phyloP scores from a whole-genome alignment of 140 eudicot species.

The Stevia rebaudiana region DNA sequence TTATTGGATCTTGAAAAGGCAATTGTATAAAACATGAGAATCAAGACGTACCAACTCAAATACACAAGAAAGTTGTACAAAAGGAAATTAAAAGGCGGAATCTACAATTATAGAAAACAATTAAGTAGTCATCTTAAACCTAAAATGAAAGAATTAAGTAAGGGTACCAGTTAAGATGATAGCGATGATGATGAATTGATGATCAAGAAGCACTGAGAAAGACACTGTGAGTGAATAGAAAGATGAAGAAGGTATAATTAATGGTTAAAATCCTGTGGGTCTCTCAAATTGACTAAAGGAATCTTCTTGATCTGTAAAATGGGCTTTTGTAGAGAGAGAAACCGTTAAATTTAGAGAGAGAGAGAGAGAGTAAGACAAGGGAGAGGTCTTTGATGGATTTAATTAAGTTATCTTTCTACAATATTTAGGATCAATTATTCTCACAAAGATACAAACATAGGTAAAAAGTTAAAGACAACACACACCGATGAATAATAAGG shows the following conservation, averaged over 20 bases:
- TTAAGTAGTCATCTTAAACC: not conserved
- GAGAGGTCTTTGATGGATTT: slow-evolving; percentile 3
- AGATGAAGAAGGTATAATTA: not conserved
- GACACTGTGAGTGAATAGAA: slow-evolving; percentile 7
- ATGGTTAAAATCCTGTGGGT: slow-evolving; percentile 29
- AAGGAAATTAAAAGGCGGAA: slow-evolving; percentile 14
- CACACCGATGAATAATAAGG: not conserved
- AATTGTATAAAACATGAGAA: not conserved
- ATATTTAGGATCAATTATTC: not conserved
- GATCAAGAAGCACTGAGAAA: slow-evolving; percentile 17
- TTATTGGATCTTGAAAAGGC: not conserved
- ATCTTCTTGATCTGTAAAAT: slow-evolving; percentile 27
- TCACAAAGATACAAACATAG: no score
- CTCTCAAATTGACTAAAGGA: slow-evolving; percentile 24
- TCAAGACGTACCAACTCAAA: no score
- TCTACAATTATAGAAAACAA: slow-evolving; percentile 10
- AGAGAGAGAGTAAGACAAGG: slow-evolving; percentile 16
- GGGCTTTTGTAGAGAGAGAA: slow-evolving; percentile 13
- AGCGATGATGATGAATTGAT: slow-evolving; percentile 5
- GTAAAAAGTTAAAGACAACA: not conserved
- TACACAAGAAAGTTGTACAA: not conserved
- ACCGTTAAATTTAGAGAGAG: not conserved
- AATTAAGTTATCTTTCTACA: slow-evolving; percentile 4
- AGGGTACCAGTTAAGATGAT: slow-evolving; percentile 14
- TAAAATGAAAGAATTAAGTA: not conserved